Evolutionary conservation across 2,329 filamentous ascomycete species (phyloP), one percentile per base, ranked within the genome.

Genomic region (Fusarium sp.): DNA sequence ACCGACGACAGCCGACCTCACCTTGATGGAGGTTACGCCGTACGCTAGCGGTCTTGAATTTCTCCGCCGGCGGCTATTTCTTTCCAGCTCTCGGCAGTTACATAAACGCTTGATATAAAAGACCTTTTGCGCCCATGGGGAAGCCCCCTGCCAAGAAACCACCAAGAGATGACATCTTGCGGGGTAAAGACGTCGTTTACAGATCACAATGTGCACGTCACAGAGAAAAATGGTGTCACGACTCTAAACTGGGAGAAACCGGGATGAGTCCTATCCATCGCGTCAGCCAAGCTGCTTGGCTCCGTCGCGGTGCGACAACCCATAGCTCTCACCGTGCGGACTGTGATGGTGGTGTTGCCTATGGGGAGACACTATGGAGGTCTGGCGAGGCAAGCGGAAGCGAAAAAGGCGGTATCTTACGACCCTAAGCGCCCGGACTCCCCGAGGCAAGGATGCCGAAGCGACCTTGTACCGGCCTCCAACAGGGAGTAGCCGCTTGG

Each of bases 281-380:
- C 54, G 54, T 57, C 54, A 36, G 54, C 54, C 54, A 57, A 57
- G 54, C 14, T 36, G 20, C 54, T 57, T 57, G 31, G 54, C 54
- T 57, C 50, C 14, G 27, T 33, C 13, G 14, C 50, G 29, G 29
- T 20, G 16, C 27, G 11, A 27, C 47, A n/a, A 29, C 35, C 27
- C 18, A 20, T n/a, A 31, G 11, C 29, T 14, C 13, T 22, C 50
- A 22, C 13, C 35, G 35, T 18, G 11, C 27, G 50, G 50, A 18
- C 27, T 54, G 11, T n/a, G 6, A 14, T 36, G 40, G 22, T 27
- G 22, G 22, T 27, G 42, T 27, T 47, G 42, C 14, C 42, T 10
- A 47, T 47, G 42, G 22, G 22, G 22, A 47, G 42, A 47, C 22
- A 18, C 22, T 40, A 40, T 38, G 16, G 36, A 40, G 36, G n/a